These are phyloP conservation scores for Cucurbita moschata DNA, from an alignment of 306 rosid species.

Conservation along the genomic window DNA sequence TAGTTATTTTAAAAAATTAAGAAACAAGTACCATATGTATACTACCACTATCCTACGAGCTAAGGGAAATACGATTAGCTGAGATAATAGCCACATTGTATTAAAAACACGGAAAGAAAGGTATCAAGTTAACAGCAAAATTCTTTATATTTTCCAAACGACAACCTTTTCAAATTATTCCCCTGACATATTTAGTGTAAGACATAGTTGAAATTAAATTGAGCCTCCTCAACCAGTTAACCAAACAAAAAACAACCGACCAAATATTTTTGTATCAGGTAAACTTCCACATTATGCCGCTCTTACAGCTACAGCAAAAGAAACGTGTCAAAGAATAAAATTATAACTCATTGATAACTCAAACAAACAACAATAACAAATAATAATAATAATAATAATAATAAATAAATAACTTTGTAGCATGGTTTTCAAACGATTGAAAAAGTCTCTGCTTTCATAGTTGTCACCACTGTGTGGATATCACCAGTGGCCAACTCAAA, in stretches of 20 bases:
- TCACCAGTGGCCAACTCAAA: conserved; percentile 85
- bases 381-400: not conserved
- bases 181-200: not conserved
- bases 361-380: not conserved
- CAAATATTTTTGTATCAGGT: too few relatives aligned
- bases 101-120: not conserved
- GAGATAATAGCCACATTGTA: not conserved
- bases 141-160: not conserved
- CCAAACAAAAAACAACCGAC: too few relatives aligned
- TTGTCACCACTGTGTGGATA: conserved; percentile 29
- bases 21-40: not conserved
- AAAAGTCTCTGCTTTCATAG: conserved; percentile 33
- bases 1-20: not conserved
- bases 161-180: not conserved
- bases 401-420: not conserved
- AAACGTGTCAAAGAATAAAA: too few relatives aligned
- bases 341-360: not conserved
- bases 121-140: not conserved
- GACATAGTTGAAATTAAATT: not conserved
- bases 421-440: not conserved
- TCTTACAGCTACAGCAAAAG: too few relatives aligned
- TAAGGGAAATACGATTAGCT: not conserved
- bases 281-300: too few relatives aligned
- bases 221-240: not conserved
- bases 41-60: not conserved